phyloP scores from a whole-genome alignment of 1,139 yeast genomes.

The Arxiozyma bovina region DNA sequence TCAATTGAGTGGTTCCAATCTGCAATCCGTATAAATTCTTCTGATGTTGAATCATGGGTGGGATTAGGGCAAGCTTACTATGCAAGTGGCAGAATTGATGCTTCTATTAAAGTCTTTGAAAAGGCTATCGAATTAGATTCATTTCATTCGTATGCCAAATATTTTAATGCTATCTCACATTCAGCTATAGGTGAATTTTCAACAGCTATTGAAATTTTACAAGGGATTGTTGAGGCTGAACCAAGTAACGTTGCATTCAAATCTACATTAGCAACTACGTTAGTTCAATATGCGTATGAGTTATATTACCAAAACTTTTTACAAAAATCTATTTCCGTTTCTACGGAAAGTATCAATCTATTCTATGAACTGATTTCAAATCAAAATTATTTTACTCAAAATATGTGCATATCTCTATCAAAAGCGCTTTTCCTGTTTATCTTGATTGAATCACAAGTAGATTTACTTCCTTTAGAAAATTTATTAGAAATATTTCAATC shows the following conservation, averaged over 20 bases:
- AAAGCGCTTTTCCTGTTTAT: conserved; percentile 41
- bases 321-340: conserved; percentile 50
- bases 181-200: conserved; percentile 44
- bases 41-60: conserved; percentile 76
- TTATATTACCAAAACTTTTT: conserved; percentile 55
- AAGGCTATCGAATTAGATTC: conserved; percentile 51
- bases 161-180: conserved; percentile 58
- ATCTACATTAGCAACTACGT: conserved; percentile 49
- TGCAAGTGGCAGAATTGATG: conserved; percentile 76
- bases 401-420: conserved; percentile 45
- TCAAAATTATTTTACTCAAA: conserved; percentile 35
- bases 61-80: conserved; percentile 91
- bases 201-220: conserved; percentile 37
- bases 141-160: conserved; percentile 51
- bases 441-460: conserved; percentile 39
- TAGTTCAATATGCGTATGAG: conserved; percentile 45
- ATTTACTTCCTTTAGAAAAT: conserved; percentile 38
- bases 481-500: conserved; percentile 33
- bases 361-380: conserved; percentile 15
- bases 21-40: conserved; percentile 60
- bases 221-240: conserved; percentile 36
- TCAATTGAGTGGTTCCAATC: conserved; percentile 88
- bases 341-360: conserved; percentile 37
- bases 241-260: conserved; percentile 52
- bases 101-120: conserved; percentile 73